Conservation (phyloP, 192 early-diverging fungal genomes). For the Linnemannia hyalina region DNA sequence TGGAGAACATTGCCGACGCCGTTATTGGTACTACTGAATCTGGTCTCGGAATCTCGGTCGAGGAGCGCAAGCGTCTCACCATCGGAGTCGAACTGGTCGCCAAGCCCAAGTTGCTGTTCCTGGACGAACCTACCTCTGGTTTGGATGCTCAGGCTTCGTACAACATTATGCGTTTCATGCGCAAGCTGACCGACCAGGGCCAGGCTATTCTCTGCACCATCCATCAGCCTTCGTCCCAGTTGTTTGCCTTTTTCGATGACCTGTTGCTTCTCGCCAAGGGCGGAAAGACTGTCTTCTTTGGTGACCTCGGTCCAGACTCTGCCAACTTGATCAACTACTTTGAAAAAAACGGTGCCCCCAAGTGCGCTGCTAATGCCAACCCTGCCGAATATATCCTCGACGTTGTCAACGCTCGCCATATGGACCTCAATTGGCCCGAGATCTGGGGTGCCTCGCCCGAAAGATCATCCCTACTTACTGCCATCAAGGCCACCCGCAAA, state of each 20-base stretch:
- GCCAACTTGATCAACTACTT: conserved; percentile 77
- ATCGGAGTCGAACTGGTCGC: conserved; percentile 90
- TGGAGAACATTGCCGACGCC: conserved; percentile 79
- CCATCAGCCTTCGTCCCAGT: conserved; percentile 87
- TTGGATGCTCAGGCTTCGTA: conserved; percentile 83
- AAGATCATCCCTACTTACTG: conserved; percentile 50
- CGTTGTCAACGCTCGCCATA: conserved; percentile 76
- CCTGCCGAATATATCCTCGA: conserved; percentile 91
- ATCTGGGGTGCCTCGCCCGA: conserved; percentile 76
- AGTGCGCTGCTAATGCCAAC: conserved; percentile 76
- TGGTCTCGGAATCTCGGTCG: conserved; percentile 85
- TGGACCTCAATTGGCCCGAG: conserved; percentile 76
- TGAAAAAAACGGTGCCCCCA: conserved; percentile 77
- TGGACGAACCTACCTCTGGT: conserved; percentile 93
- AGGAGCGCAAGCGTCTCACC: conserved; percentile 89
- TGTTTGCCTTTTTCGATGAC: conserved; percentile 91
- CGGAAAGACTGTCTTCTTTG: conserved; percentile 85
- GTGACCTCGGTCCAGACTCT: conserved; percentile 80
- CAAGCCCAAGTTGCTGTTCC: conserved; percentile 83
- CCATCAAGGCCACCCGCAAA: conserved; percentile 68
- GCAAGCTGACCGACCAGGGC: conserved; percentile 71
- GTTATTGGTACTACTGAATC: conserved; percentile 79
- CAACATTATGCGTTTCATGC: conserved; percentile 82
- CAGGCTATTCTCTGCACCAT: conserved; percentile 86
- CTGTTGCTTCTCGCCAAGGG: conserved; percentile 83